These are phyloP conservation scores for Pseudogymnoascus sp. DNA, from an alignment of 2,329 filamentous ascomycete genomes.

Conservation along the genomic window DNA sequence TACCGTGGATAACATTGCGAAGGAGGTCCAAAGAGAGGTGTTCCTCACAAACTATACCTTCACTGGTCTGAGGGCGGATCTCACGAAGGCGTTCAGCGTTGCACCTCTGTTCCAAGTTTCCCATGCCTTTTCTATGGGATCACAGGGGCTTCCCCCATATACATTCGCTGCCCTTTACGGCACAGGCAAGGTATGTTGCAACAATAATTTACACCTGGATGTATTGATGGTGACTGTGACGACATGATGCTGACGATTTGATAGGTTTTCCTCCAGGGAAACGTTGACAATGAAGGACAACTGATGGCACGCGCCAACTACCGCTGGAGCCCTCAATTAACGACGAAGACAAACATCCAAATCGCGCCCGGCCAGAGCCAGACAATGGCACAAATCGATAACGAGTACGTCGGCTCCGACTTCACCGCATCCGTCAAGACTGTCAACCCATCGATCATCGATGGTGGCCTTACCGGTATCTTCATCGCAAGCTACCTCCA, in stretches of 20 bases:
- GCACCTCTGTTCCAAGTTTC: conserved; percentile 93
- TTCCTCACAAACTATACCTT: conserved; percentile 96
- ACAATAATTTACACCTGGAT: not conserved
- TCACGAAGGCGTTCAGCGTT: conserved; percentile 94
- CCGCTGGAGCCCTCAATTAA: conserved; percentile 70
- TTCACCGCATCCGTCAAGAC: conserved; percentile 91
- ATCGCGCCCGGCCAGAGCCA: conserved; percentile 69
- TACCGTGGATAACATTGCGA: conserved; percentile 78
- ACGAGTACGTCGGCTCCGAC: conserved; percentile 88
- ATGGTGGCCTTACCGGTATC: conserved; percentile 89
- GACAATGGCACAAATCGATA: conserved; percentile 87
- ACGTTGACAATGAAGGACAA: conserved; percentile 84
- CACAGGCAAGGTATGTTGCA: conserved; percentile 70
- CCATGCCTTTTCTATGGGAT: conserved; percentile 90
- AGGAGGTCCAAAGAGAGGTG: conserved; percentile 93
- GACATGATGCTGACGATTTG: conserved; percentile 17
- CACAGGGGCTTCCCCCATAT: conserved; percentile 84
- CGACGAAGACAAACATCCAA: conserved; percentile 83
- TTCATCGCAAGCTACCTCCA: conserved; percentile 95
- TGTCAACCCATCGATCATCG: conserved; percentile 88
- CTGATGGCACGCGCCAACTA: conserved; percentile 89
- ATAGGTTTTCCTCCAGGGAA: conserved; percentile 92
- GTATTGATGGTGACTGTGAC: not conserved
- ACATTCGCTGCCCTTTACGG: conserved; percentile 91
- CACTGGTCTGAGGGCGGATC: conserved; percentile 86